Conservation (phyloP, 495 filamentous ascomycete genomes). For the Polyplosphaeria fusca region DNA sequence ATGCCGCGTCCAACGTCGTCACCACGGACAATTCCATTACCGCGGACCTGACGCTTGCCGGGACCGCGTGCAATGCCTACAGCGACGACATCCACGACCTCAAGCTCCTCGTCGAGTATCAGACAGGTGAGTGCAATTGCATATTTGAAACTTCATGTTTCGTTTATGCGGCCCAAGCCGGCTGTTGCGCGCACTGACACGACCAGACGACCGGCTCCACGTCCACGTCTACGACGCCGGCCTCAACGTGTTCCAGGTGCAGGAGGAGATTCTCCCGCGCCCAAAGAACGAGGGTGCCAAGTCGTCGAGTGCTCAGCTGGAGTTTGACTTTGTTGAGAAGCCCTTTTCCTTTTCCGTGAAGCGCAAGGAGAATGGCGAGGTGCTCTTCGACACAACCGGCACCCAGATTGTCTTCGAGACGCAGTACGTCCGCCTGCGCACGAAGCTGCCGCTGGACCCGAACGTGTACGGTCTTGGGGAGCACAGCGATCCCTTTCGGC, state of each 20-base stretch:
- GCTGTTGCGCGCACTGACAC: background rate
- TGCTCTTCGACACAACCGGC: constrained; percentile 74
- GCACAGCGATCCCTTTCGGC: constrained; percentile 68
- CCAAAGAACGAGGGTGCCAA: constrained; percentile 40
- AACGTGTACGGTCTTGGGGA: constrained; percentile 82
- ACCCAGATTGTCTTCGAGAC: constrained; percentile 66
- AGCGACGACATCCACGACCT: constrained; percentile 65
- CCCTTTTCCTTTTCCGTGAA: constrained; percentile 76
- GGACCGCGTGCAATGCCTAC: constrained; percentile 66
- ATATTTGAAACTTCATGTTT: background rate
- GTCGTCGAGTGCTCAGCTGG: constrained; percentile 43
- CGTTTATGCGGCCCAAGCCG: background rate
- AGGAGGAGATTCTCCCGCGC: constrained; percentile 65
- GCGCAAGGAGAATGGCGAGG: constrained; percentile 59
- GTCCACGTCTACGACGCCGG: constrained; percentile 76
- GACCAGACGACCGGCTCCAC: constrained; percentile 59
- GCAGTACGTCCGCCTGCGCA: constrained; percentile 73
- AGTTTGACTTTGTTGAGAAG: constrained; percentile 61
- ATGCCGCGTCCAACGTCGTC: constrained; percentile 62
- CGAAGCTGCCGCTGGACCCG: constrained; percentile 61
- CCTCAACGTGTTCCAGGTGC: constrained; percentile 77
- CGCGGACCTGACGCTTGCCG: constrained; percentile 66
- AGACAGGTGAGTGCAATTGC: constrained; percentile 57
- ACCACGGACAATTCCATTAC: constrained; percentile 47
- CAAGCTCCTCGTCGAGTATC: constrained; percentile 69